Evolutionary conservation across 1,284 basidiomycete genomes (phyloP).

Genomic region (Singerocomus inundabilis): DNA sequence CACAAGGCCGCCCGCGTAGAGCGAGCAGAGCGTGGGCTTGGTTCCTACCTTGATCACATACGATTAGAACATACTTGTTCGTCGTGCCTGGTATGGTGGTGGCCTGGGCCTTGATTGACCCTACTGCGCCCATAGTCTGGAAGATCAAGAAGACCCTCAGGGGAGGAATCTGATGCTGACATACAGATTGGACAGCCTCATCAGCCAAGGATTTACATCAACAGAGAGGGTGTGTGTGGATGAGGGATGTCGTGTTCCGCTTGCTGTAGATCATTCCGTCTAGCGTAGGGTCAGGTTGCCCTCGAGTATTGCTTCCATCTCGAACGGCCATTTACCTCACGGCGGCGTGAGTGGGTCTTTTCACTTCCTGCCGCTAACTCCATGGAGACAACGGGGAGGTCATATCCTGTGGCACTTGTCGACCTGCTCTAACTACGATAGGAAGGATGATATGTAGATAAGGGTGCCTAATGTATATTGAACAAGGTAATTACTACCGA

Average conservation of each 20-base stretch:
- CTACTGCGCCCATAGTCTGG: slow-evolving; percentile 47
- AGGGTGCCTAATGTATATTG: slow-evolving; percentile 18
- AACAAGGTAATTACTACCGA: slow-evolving; percentile 27
- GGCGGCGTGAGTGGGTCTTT: slow-evolving; percentile 61
- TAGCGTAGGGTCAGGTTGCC: slow-evolving; percentile 61
- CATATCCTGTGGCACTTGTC: too few species aligned
- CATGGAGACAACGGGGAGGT: slow-evolving; percentile 24
- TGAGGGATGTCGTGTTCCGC: neutral
- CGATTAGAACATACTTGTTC: slow-evolving; percentile 73
- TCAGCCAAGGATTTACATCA: slow-evolving; percentile 83
- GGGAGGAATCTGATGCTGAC: slow-evolving; percentile 58
- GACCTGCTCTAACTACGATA: slow-evolving; percentile 3
- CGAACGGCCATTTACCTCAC: slow-evolving; percentile 58
- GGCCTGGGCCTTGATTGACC: slow-evolving; percentile 13
- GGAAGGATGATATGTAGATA: slow-evolving; percentile 10
- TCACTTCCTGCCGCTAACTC: slow-evolving; percentile 6
- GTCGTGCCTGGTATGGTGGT: slow-evolving; percentile 2
- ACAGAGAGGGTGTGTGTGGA: slow-evolving; percentile 57
- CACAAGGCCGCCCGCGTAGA: slow-evolving; percentile 66
- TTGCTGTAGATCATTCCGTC: slow-evolving; percentile 4
- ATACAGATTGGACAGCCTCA: slow-evolving; percentile 71
- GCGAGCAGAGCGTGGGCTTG: slow-evolving; percentile 49
- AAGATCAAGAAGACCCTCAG: slow-evolving; percentile 79
- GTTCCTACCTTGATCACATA: slow-evolving; percentile 74
- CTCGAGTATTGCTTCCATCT: slow-evolving; percentile 84